A percentile compares a stretch with the other conserved stretches of the same genome.
These are phyloP conservation scores for Dactylorhiza incarnata DNA, from an alignment of 106 monocot species.

Conservation along the genomic window DNA sequence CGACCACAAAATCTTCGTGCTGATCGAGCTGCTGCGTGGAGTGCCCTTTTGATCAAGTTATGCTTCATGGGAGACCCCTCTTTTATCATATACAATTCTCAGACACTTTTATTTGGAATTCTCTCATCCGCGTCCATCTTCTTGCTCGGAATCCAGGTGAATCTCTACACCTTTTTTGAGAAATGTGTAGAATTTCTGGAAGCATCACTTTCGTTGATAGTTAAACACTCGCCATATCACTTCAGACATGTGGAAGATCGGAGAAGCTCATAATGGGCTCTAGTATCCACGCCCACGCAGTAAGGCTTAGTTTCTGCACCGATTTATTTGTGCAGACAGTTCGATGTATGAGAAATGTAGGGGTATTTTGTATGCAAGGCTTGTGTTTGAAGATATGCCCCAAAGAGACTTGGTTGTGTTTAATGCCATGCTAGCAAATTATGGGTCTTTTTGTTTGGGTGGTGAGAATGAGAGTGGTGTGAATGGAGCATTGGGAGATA, in stretches of 20 bases:
- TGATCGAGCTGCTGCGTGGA: constrained; percentile 1
- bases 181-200: constrained; percentile 12
- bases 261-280: not conserved
- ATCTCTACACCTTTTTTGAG: constrained; percentile 13
- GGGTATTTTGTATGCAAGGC: constrained; percentile 14
- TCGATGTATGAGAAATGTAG: constrained; percentile 40
- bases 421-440: constrained; percentile 37
- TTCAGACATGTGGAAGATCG: constrained; percentile 35
- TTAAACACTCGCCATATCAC: constrained; percentile 28
- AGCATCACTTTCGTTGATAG: constrained; percentile 20
- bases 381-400: constrained; percentile 33
- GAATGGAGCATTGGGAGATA: too few species aligned
- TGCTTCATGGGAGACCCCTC: constrained; percentile 12
- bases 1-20: constrained; percentile 1
- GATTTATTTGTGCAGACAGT: constrained; percentile 38
- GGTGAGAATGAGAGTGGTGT: too few species aligned
- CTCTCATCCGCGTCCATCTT: constrained; percentile 27
- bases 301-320: constrained; percentile 21
- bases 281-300: constrained; percentile 24
- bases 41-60: not conserved
- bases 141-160: constrained; percentile 3
- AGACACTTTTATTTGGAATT: constrained; percentile 33
- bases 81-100: constrained; percentile 20
- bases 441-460: not conserved
- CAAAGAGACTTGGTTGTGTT: constrained; percentile 26